phyloP scores from a whole-genome alignment of 2,329 filamentous ascomycete genomes.

The Cladosporium colombiae region DNA sequence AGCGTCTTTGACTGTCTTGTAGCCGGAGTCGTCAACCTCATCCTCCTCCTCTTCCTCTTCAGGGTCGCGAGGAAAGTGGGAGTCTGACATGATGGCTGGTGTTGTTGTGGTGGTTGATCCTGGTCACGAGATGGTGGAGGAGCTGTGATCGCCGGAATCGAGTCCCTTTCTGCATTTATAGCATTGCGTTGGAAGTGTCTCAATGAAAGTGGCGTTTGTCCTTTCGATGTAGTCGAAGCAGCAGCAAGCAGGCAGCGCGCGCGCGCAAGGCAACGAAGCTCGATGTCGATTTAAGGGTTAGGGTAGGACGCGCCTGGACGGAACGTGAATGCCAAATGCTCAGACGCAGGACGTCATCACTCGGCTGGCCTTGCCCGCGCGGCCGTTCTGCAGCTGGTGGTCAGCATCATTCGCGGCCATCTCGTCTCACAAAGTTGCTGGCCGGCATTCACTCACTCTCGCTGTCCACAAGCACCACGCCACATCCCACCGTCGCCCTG shows the following conservation, averaged over 20 bases:
- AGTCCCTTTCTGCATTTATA: neutral
- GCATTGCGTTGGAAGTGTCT: neutral
- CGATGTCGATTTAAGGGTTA: neutral
- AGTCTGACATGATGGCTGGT: constrained; percentile 23
- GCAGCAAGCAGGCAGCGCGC: constrained; percentile 1
- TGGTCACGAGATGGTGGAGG: neutral
- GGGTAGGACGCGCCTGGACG: neutral
- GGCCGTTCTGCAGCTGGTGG: neutral
- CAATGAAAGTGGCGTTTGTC: neutral
- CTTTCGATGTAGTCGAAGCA: neutral
- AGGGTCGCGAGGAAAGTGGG: constrained; percentile 33
- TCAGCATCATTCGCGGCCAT: constrained; percentile 15
- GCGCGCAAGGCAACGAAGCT: neutral
- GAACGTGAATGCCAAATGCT: neutral
- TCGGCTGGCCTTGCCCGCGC: neutral
- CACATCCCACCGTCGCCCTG: neutral
- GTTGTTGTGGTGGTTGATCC: neutral
- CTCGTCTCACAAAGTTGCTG: constrained; percentile 15
- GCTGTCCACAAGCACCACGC: neutral
- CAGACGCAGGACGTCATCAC: neutral
- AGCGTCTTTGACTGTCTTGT: constrained; percentile 94
- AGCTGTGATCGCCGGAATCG: neutral
- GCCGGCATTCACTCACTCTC: neutral
- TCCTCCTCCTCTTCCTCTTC: constrained; percentile 65
- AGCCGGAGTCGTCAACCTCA: constrained; percentile 69